Evolutionary conservation across 108 stramenopile genomes (phyloP).

Genomic region (Licmophora abbreviata): DNA sequence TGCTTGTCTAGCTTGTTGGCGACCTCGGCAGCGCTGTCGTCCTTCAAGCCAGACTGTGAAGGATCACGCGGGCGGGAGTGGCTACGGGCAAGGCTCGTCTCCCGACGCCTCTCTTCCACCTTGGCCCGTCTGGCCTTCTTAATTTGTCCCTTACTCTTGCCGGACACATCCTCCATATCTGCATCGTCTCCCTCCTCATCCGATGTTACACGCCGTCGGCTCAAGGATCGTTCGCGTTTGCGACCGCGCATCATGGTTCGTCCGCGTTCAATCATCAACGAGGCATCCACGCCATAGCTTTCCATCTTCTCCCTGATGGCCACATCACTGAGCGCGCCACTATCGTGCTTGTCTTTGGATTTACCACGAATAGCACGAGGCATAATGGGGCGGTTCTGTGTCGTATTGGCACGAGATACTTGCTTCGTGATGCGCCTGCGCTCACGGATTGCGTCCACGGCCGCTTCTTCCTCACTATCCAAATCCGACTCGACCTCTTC

Average conservation of each 20-base stretch:
- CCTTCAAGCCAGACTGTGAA: slow-evolving; percentile 71
- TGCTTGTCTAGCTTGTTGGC: slow-evolving; percentile 64
- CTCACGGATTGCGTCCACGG: slow-evolving; percentile 69
- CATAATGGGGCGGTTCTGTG: slow-evolving; percentile 57
- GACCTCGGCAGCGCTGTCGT: slow-evolving; percentile 44
- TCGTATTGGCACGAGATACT: slow-evolving; percentile 44
- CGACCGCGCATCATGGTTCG: slow-evolving; percentile 50
- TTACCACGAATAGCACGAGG: slow-evolving; percentile 64
- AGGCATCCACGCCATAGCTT: slow-evolving; percentile 61
- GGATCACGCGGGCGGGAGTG: slow-evolving; percentile 77
- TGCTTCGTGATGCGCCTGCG: slow-evolving; percentile 56
- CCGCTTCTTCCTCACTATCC: slow-evolving; percentile 74
- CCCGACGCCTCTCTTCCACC: slow-evolving; percentile 42
- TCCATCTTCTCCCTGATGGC: slow-evolving; percentile 63
- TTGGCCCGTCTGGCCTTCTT: slow-evolving; percentile 65
- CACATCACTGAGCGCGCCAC: slow-evolving; percentile 39
- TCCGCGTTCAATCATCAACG: slow-evolving; percentile 63
- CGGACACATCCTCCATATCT: slow-evolving; percentile 46
- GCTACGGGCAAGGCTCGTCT: slow-evolving; percentile 53
- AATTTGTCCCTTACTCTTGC: slow-evolving; percentile 57
- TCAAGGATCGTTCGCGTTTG: slow-evolving; percentile 46
- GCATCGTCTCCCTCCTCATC: slow-evolving; percentile 23
- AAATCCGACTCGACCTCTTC: slow-evolving; percentile 75
- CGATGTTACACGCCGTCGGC: slow-evolving; percentile 8
- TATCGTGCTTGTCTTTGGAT: slow-evolving; percentile 60